A percentile compares a stretch with the other conserved stretches of the same genome.
These are phyloP conservation scores for Arthrobotrys pseudoclavata DNA, from an alignment of 2,329 filamentous ascomycete genomes.

Conservation along the genomic window DNA sequence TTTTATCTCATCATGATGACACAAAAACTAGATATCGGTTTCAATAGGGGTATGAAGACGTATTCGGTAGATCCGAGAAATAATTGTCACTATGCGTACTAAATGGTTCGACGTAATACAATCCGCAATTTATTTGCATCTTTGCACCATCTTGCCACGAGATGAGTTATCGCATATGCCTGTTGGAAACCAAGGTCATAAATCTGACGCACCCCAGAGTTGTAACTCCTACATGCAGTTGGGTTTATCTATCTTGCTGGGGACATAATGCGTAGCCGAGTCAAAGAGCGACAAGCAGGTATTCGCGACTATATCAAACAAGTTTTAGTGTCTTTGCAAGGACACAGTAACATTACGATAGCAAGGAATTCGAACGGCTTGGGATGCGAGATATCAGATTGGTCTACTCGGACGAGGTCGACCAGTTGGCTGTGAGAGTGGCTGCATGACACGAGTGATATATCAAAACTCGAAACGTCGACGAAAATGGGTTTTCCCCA, in stretches of 20 bases:
- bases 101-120: neutral
- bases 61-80: constrained; percentile 16
- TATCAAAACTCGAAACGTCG: constrained; percentile 15
- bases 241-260: constrained; percentile 6
- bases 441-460: constrained; percentile 34
- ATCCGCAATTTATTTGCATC: constrained; percentile 19
- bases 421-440: constrained; percentile 23
- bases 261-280: constrained; percentile 25
- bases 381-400: constrained; percentile 27
- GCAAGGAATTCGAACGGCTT: constrained; percentile 5
- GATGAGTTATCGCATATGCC: constrained; percentile 39
- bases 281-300: constrained; percentile 23
- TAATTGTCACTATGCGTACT: neutral
- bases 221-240: constrained; percentile 22
- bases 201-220: constrained; percentile 40
- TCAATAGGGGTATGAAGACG: neutral
- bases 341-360: constrained; percentile 30
- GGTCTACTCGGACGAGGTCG: neutral
- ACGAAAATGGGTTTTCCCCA: constrained; percentile 7
- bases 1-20: constrained; percentile 45
- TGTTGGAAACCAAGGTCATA: constrained; percentile 20
- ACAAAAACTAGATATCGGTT: constrained; percentile 20
- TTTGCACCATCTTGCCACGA: constrained; percentile 22
- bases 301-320: constrained; percentile 35
- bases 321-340: constrained; percentile 29